Percentiles rank a stretch among this genome's conserved stretches.
phyloP scores from a whole-genome alignment of 768 basidiomycete genomes.

The Xerocomus potaroensis region DNA sequence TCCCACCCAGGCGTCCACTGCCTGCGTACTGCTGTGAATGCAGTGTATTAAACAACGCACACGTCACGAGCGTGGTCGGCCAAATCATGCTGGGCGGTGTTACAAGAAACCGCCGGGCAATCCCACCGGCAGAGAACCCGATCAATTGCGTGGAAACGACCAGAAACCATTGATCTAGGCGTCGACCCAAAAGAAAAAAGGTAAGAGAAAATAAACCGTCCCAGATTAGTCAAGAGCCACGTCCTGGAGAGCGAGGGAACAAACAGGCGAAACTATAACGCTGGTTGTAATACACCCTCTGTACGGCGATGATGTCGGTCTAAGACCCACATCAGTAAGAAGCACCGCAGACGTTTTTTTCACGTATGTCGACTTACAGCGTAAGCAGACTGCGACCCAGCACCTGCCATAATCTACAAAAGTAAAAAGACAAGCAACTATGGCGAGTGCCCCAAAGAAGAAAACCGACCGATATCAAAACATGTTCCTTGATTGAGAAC shows the following conservation, averaged over 20 bases:
- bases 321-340: slow-evolving; percentile 9
- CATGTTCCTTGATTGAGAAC: slow-evolving; percentile 76
- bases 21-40: slow-evolving; percentile 68
- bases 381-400: slow-evolving; percentile 59
- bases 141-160: slow-evolving; percentile 75
- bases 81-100: slow-evolving; percentile 61
- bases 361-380: slow-evolving; percentile 35
- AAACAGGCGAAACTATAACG: slow-evolving; percentile 55
- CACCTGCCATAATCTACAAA: slow-evolving; percentile 48
- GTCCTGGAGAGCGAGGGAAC: slow-evolving; percentile 12
- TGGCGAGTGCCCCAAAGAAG: slow-evolving; percentile 29
- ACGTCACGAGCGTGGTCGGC: slow-evolving; percentile 71
- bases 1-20: slow-evolving; percentile 54
- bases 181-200: slow-evolving; percentile 3
- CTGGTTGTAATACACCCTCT: slow-evolving; percentile 68
- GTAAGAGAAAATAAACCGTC: not conserved
- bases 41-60: slow-evolving; percentile 73
- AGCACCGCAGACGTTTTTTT: slow-evolving; percentile 6
- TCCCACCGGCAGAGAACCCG: slow-evolving; percentile 79
- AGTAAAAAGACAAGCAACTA: slow-evolving; percentile 23
- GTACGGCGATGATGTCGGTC: slow-evolving; percentile 75
- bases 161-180: slow-evolving; percentile 72
- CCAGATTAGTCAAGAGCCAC: slow-evolving; percentile 4
- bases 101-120: slow-evolving; percentile 70
- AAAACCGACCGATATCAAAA: slow-evolving; percentile 50